Evolutionary conservation across 768 basidiomycete genomes (phyloP).

Genomic region (Boletus sp.): DNA sequence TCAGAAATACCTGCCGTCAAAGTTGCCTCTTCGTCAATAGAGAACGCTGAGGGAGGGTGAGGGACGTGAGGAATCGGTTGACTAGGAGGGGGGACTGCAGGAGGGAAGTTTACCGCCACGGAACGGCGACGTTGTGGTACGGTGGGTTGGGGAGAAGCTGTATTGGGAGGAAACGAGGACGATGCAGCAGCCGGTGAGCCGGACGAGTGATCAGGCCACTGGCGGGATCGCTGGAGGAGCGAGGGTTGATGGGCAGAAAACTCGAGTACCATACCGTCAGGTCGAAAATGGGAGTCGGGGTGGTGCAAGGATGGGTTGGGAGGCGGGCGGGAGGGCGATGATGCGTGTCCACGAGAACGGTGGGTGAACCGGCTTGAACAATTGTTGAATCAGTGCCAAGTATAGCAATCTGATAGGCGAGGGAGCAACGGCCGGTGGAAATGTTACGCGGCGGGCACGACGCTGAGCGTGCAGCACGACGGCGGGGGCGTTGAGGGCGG

Average conservation of each 20-base stretch:
- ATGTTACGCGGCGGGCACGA: constrained; percentile 12
- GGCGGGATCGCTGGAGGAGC: constrained; percentile 31
- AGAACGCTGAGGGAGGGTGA: constrained; percentile 21
- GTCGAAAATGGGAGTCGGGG: constrained; percentile 1
- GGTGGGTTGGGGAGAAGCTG: constrained; percentile 31
- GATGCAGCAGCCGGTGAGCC: constrained; percentile 26
- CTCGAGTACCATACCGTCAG: constrained; percentile 30
- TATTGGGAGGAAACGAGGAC: constrained; percentile 32
- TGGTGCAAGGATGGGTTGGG: not conserved
- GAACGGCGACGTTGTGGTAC: constrained; percentile 60
- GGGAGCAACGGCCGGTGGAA: not conserved
- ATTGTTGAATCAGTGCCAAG: constrained; percentile 15
- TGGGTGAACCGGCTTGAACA: constrained; percentile 1
- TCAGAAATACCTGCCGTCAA: constrained; percentile 26
- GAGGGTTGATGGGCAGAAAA: constrained; percentile 29
- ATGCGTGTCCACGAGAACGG: constrained; percentile 3
- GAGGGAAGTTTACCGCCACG: constrained; percentile 59
- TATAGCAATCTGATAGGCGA: constrained; percentile 14
- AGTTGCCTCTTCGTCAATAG: constrained; percentile 20
- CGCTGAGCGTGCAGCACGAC: constrained; percentile 4
- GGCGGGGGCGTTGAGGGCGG: constrained; percentile 2
- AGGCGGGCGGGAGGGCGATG: not conserved
- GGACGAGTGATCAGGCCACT: constrained; percentile 32
- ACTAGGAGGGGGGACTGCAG: constrained; percentile 69
- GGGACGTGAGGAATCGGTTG: constrained; percentile 75